These are phyloP conservation scores for Colletotrichum coccodes DNA, from an alignment of 2,329 filamentous ascomycete genomes.

Conservation along the genomic window DNA sequence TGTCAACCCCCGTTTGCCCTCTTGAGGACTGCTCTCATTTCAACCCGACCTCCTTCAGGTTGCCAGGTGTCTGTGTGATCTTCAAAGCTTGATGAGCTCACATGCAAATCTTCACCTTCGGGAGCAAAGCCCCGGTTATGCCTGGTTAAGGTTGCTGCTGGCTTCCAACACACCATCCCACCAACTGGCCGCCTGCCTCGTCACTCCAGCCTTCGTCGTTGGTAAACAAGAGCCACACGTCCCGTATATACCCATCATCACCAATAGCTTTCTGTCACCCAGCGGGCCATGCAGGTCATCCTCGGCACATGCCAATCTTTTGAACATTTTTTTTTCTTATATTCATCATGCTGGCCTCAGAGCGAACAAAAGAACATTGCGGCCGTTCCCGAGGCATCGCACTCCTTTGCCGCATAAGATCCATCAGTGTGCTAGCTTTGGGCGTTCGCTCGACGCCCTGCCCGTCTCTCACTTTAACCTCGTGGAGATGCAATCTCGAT, in stretches of 20 bases:
- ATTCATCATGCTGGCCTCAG: slow-evolving; percentile 25
- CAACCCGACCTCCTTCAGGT: neutral
- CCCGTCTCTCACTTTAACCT: slow-evolving; percentile 78
- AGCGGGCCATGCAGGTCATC: slow-evolving; percentile 20
- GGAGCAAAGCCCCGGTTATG: slow-evolving; percentile 27
- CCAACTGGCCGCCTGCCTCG: neutral
- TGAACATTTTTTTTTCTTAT: slow-evolving; percentile 25
- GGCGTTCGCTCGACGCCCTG: slow-evolving; percentile 72
- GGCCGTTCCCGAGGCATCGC: slow-evolving; percentile 23
- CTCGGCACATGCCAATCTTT: slow-evolving; percentile 12
- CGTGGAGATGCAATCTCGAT: slow-evolving; percentile 63
- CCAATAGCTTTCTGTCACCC: slow-evolving; percentile 7
- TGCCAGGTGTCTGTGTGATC: slow-evolving; percentile 29
- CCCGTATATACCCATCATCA: neutral
- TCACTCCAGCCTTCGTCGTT: slow-evolving; percentile 1
- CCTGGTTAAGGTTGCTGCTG: slow-evolving; percentile 24
- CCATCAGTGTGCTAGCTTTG: slow-evolving; percentile 44
- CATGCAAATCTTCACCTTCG: slow-evolving; percentile 32
- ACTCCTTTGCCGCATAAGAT: slow-evolving; percentile 32
- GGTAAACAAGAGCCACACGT: slow-evolving; percentile 15
- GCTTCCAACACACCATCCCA: slow-evolving; percentile 15
- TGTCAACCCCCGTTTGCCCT: neutral
- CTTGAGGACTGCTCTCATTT: neutral
- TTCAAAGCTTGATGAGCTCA: slow-evolving; percentile 32
- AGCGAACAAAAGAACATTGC: slow-evolving; percentile 26